A percentile compares a stretch with the other conserved stretches of the same genome.
These are phyloP conservation scores for Vicia faba DNA, from an alignment of 306 rosid genomes.

Conservation along the genomic window DNA sequence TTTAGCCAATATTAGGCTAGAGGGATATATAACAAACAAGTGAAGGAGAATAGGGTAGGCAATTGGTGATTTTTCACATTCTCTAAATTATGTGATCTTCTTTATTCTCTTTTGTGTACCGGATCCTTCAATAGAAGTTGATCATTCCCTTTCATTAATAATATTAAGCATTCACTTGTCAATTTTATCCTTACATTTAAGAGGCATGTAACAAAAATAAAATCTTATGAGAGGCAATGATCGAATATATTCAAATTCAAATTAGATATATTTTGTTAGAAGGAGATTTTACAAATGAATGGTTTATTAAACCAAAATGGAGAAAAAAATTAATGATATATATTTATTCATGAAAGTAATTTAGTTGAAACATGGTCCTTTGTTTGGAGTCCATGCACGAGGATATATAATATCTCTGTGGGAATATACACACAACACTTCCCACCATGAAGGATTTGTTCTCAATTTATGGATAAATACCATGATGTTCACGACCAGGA, in stretches of 20 bases:
- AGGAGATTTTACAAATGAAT: background rate
- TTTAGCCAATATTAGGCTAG: no score
- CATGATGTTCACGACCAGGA: slow-evolving; percentile 29
- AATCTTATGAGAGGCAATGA: background rate
- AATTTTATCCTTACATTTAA: no score
- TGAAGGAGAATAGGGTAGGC: no score
- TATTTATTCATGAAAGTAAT: slow-evolving; percentile 14
- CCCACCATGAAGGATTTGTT: slow-evolving; percentile 44
- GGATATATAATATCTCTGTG: slow-evolving; percentile 19
- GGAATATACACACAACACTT: background rate
- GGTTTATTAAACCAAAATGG: background rate
- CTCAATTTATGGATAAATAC: slow-evolving; percentile 38
- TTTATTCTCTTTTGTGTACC: no score
- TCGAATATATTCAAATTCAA: background rate
- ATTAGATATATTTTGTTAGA: background rate
- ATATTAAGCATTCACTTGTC: no score
- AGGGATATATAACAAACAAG: no score
- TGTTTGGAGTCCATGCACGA: slow-evolving; percentile 17
- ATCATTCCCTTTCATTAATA: no score
- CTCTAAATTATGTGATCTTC: no score
- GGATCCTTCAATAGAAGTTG: no score
- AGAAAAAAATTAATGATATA: background rate
- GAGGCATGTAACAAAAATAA: background rate
- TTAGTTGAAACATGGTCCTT: slow-evolving; percentile 9
- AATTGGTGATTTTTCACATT: no score